Evolutionary conservation across 1,139 yeast genomes (phyloP).

Genomic region (Trichomonascaceae sp.): DNA sequence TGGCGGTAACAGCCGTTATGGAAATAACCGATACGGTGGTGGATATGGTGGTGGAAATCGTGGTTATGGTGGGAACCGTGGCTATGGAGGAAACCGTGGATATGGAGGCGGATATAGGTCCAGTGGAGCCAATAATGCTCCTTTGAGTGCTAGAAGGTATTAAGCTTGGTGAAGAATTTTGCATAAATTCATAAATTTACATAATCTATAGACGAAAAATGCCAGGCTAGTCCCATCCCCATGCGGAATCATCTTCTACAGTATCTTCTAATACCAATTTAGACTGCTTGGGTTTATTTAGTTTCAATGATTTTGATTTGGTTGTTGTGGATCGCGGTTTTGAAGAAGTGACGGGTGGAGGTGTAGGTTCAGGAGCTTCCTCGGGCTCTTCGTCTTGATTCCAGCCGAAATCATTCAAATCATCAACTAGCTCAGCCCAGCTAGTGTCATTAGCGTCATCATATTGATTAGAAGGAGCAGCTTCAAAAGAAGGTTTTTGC

Average conservation of each 20-base stretch:
- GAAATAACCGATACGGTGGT: conserved; percentile 34
- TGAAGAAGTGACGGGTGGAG: not conserved
- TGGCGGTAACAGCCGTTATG: conserved; percentile 47
- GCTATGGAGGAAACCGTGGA: conserved; percentile 38
- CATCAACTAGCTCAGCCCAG: conserved; percentile 9
- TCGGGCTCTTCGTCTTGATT: conserved; percentile 6
- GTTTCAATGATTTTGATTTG: conserved; percentile 6
- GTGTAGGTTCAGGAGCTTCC: conserved; percentile 2
- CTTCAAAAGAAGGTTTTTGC: not conserved
- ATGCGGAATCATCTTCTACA: conserved; percentile 5
- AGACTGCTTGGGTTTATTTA: conserved; percentile 4
- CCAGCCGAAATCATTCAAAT: conserved; percentile 8
- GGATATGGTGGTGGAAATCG: conserved; percentile 42
- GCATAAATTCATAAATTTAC: not conserved
- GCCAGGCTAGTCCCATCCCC: conserved; percentile 6
- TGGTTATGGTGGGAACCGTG: conserved; percentile 19
- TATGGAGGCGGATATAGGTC: conserved; percentile 17
- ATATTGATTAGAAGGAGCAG: not conserved
- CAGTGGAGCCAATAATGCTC: conserved; percentile 28
- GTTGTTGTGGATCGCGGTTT: not conserved
- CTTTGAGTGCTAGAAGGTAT: conserved; percentile 22
- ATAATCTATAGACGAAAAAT: not conserved
- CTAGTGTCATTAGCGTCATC: conserved; percentile 4
- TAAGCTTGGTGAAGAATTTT: conserved; percentile 10
- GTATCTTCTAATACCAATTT: conserved; percentile 6